Evolutionary conservation across 2,329 filamentous ascomycete genomes (phyloP).

Genomic region (Neonectria ditissima): DNA sequence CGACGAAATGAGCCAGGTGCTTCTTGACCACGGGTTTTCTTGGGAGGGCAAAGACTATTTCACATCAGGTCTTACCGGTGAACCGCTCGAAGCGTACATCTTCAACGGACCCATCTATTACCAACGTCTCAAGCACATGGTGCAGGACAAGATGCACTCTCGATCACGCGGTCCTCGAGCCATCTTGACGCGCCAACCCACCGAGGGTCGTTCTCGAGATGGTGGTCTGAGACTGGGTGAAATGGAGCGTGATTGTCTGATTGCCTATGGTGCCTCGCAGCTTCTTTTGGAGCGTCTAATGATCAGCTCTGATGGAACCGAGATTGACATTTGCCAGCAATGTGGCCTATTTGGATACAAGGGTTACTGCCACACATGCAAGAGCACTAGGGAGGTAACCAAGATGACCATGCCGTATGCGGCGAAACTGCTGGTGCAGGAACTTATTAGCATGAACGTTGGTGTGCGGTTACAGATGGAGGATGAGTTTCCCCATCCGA

Average conservation of each 20-base stretch:
- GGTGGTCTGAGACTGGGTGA: slow-evolving; percentile 94
- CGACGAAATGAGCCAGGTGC: slow-evolving; percentile 86
- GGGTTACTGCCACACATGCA: slow-evolving; percentile 94
- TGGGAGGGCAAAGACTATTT: slow-evolving; percentile 99
- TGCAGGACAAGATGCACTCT: slow-evolving; percentile 99
- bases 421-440: slow-evolving; percentile 94
- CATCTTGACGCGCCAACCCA: slow-evolving; percentile 94
- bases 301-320: slow-evolving; percentile 90
- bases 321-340: slow-evolving; percentile 92
- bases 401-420: slow-evolving; percentile 98
- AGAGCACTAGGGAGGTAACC: slow-evolving; percentile 84
- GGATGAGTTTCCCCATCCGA: slow-evolving; percentile 87
- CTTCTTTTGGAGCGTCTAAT: slow-evolving; percentile 92
- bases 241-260: slow-evolving; percentile 98
- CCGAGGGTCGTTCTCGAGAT: slow-evolving; percentile 91
- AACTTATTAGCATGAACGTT: slow-evolving; percentile 99
- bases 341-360: slow-evolving; percentile 97
- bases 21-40: slow-evolving; percentile 90
- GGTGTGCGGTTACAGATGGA: slow-evolving; percentile 89
- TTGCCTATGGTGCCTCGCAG: slow-evolving; percentile 95
- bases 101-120: slow-evolving; percentile 99
- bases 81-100: slow-evolving; percentile 93
- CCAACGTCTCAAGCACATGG: slow-evolving; percentile 99
- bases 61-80: slow-evolving; percentile 93
- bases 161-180: slow-evolving; percentile 90